These are phyloP conservation scores for Leishmania guyanensis DNA, from an alignment of 208 protist genomes.

Conservation along the genomic window DNA sequence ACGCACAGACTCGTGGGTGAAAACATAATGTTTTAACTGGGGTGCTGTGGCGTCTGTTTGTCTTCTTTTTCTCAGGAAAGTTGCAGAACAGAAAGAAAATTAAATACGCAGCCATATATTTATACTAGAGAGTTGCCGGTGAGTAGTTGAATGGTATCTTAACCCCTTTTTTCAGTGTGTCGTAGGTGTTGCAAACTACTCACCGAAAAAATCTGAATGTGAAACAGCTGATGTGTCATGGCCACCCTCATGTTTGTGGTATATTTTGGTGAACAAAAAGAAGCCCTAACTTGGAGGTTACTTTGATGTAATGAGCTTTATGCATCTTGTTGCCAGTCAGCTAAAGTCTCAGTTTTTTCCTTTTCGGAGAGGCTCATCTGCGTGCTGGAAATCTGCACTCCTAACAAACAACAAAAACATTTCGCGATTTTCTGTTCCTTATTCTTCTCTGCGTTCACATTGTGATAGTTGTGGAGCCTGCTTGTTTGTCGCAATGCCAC, in stretches of 20 bases:
- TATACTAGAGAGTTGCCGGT: background rate
- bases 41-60: background rate
- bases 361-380: no score
- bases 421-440: background rate
- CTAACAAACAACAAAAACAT: background rate
- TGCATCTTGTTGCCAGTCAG: background rate
- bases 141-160: background rate
- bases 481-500: constrained; percentile 18
- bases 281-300: background rate
- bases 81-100: background rate
- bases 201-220: background rate
- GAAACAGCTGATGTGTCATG: background rate
- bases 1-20: background rate
- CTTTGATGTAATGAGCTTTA: background rate
- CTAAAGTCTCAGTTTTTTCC: background rate
- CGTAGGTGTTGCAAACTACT: background rate
- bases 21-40: background rate
- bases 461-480: constrained; percentile 5
- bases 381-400: background rate
- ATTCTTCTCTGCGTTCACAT: background rate
- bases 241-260: background rate
- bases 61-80: background rate
- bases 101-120: background rate
- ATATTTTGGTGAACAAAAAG: background rate
- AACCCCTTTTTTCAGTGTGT: background rate